phyloP scores from a whole-genome alignment of 768 basidiomycete genomes.

The Auricularia cornea region DNA sequence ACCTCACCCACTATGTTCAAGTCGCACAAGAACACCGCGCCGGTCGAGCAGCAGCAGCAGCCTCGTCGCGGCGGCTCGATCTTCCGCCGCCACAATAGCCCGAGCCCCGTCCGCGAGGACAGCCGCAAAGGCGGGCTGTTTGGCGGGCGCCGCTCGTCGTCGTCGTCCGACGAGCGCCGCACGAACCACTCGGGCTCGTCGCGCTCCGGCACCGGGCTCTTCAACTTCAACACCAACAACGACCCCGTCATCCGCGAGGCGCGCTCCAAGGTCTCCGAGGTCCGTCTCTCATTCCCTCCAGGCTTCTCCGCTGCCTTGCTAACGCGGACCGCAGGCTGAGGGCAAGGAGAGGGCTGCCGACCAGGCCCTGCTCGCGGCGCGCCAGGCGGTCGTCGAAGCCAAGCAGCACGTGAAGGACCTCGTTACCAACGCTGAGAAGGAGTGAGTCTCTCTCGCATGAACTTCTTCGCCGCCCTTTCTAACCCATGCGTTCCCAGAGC shows the following conservation, averaged over 20 bases:
- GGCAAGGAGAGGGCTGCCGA: not conserved
- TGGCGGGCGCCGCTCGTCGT: not conserved
- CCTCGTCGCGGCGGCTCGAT: not conserved
- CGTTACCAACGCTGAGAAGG: not conserved
- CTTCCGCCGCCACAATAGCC: not conserved
- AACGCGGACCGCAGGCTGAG: not conserved
- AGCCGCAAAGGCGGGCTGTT: not conserved
- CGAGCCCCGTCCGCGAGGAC: not conserved
- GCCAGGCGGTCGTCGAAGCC: not conserved
- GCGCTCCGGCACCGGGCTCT: not conserved
- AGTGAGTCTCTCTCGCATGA: not conserved
- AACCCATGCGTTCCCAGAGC: not conserved
- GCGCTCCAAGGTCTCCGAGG: not conserved
- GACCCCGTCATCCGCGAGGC: not conserved
- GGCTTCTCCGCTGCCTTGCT: not conserved
- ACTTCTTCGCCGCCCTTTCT: not conserved
- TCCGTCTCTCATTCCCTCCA: not conserved
- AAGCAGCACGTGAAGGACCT: constrained; percentile 2
- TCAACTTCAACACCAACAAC: not conserved
- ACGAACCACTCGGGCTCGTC: not conserved
- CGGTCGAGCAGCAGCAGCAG: not conserved
- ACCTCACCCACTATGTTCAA: not conserved
- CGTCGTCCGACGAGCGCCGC: not conserved
- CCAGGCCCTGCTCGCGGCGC: not conserved
- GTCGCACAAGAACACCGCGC: not conserved